Evolutionary conservation across 2,329 filamentous ascomycete species (phyloP).

Genomic region (Colletotrichum simmondsii): DNA sequence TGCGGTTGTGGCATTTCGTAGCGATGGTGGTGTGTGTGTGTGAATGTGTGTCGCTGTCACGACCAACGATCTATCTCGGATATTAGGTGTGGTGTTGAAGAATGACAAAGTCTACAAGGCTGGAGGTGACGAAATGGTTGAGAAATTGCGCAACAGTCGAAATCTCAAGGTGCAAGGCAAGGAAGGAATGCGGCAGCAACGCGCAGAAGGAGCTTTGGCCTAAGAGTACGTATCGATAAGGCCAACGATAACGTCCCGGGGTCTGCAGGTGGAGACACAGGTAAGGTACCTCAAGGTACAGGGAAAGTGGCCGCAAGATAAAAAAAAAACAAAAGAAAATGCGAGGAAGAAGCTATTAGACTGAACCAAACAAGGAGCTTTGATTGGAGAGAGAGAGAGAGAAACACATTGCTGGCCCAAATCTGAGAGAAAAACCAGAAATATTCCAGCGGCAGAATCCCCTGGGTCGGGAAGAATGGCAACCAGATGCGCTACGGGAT

Average conservation of each 20-base stretch:
- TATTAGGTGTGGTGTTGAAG: neutral
- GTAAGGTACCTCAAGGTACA: neutral
- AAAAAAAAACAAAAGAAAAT: neutral
- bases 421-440: neutral
- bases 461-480: neutral
- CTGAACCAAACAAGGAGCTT: neutral
- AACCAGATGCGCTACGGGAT: neutral
- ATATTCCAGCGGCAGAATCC: conserved; percentile 25
- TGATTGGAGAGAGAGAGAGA: conserved; percentile 8
- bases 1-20: neutral
- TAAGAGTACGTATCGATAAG: neutral
- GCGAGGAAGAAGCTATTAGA: neutral
- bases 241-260: conserved; percentile 29
- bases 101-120: neutral
- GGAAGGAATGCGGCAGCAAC: neutral
- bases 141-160: neutral
- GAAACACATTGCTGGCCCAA: conserved; percentile 7
- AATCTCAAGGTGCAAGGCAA: conserved; percentile 1
- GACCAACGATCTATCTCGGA: neutral
- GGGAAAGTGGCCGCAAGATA: neutral
- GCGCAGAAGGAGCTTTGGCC: conserved; percentile 17
- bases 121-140: neutral
- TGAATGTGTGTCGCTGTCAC: neutral
- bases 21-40: too few relatives aligned
- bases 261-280: conserved; percentile 12